Base-by-base conservation (phyloP, 2,329 filamentous ascomycete genomes). In the Sclerotinia subarctica region DNA sequence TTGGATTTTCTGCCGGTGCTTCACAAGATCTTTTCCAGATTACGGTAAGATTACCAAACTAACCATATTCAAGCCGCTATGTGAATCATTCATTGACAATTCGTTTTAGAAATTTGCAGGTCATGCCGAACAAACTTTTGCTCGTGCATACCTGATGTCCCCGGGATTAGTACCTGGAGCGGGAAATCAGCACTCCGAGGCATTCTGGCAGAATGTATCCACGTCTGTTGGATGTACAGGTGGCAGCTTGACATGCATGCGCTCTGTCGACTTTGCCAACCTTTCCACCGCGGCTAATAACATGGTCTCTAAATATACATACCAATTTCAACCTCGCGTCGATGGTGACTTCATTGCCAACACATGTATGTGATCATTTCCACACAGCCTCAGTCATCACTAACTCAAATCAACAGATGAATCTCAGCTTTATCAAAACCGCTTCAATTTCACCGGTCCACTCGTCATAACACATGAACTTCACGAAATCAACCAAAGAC, bases 1-100 rank as follows among this genome's bases (percentile, higher is more conserved):
- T 82, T 78, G 83, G 82, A 4, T 81, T 84, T 70, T 83, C 81
- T n/a, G 82, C 83, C 3, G 83, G 84, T 5, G 83, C 66, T 52
- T 71, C 71, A 52, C 80, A 81, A 11, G 78, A 81, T 32, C 47
- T 74, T 29, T 78, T 78, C 70, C 75, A 77, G 53, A 69, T 77
- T 44, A 78, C 76, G 11, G 70, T 62, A n/a, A n/a, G n/a, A n/a
- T n/a, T n/a, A 62, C 7, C 29, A 38, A 21, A 13, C 8, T 51
- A 5, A 38, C 35, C 1, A 24, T 5, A 7, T 21, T 0, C 8
- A 24, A 38, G 6, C 15, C 4, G 10, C 19, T 8, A 21, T 7
- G 26, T 15, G 5, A 35, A 38, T 21, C 0, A 21, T 51, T 42
- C 13, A 38, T 19, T 38, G 8, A 49, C 32, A 0, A 11, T 74